Percentiles rank a stretch among this genome's conserved stretches.
Conservation (phyloP, 495 filamentous ascomycete species). For the Patellaria atrata region DNA sequence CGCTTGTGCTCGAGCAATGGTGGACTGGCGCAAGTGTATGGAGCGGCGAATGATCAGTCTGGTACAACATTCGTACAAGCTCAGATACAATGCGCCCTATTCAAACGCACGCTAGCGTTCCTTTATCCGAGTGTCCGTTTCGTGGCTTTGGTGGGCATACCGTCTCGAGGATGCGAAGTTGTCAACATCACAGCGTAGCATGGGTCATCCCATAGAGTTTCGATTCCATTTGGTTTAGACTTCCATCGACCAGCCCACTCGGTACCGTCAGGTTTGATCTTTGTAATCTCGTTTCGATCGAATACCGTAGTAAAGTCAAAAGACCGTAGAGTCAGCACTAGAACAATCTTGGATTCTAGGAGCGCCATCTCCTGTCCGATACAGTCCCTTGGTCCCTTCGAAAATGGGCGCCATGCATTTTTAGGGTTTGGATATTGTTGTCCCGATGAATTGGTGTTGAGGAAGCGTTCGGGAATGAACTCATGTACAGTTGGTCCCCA, state of each 20-base stretch:
- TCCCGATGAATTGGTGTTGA: slow-evolving; percentile 6
- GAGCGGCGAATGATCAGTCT: too few relatives aligned
- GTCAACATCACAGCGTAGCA: slow-evolving; percentile 19
- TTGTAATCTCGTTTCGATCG: slow-evolving; percentile 16
- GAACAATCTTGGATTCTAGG: slow-evolving; percentile 24
- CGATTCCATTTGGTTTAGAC: slow-evolving; percentile 9
- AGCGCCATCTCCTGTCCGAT: slow-evolving; percentile 27
- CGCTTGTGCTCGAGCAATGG: too few relatives aligned
- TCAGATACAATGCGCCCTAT: too few relatives aligned
- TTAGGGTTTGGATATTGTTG: slow-evolving; percentile 3
- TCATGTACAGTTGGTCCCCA: slow-evolving; percentile 7
- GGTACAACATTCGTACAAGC: too few relatives aligned
- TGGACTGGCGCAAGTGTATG: too few relatives aligned
- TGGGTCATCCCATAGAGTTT: slow-evolving; percentile 15
- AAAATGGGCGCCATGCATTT: slow-evolving; percentile 22
- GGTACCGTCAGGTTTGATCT: slow-evolving; percentile 11
- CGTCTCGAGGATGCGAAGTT: slow-evolving; percentile 21
- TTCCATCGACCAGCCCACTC: slow-evolving; percentile 9
- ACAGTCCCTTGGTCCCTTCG: slow-evolving; percentile 23
- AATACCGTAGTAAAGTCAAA: slow-evolving; percentile 21
- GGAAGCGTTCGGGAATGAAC: slow-evolving; percentile 17
- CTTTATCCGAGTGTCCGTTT: too few relatives aligned
- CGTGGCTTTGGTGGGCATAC: slow-evolving; percentile 18
- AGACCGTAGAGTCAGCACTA: slow-evolving; percentile 17
- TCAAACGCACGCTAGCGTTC: too few relatives aligned